Evolutionary conservation across 306 rosid genomes (phyloP).

Genomic region (Dalbergia oliveri): DNA sequence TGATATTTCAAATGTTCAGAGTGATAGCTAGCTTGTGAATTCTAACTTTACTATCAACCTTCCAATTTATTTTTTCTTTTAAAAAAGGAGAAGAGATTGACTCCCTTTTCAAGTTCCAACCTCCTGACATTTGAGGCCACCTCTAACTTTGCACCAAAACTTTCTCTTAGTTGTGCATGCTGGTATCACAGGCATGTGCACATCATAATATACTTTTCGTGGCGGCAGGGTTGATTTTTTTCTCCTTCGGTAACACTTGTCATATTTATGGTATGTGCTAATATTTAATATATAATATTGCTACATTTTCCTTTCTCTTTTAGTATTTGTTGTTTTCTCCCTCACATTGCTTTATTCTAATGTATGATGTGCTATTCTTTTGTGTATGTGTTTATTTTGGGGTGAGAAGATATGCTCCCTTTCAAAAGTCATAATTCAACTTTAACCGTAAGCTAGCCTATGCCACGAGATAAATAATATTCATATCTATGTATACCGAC

Average conservation of each 20-base stretch:
- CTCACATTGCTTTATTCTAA: no score
- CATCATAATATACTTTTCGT: background rate
- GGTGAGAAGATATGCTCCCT: no score
- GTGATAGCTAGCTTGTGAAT: background rate
- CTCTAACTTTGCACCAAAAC: conserved; percentile 6
- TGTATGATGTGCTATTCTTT: no score
- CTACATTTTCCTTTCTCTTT: no score
- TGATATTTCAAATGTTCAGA: no score
- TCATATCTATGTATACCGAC: no score
- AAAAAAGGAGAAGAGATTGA: background rate
- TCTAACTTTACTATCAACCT: background rate
- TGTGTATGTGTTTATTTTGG: no score
- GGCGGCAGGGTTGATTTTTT: background rate
- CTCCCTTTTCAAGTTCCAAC: conserved; percentile 33
- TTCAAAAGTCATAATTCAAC: no score
- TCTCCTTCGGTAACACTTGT: background rate
- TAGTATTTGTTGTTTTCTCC: no score
- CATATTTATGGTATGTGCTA: background rate
- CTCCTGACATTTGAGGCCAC: conserved; percentile 34
- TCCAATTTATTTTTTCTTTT: background rate
- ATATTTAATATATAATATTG: no score
- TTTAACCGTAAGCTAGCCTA: no score
- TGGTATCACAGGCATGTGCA: conserved; percentile 8
- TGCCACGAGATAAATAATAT: no score
- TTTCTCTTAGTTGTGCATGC: conserved; percentile 13